A percentile compares a stretch with the other conserved stretches of the same genome.
Evolutionary conservation across 345 rosid species (phyloP).

Genomic region (Eucalyptus curtisii): DNA sequence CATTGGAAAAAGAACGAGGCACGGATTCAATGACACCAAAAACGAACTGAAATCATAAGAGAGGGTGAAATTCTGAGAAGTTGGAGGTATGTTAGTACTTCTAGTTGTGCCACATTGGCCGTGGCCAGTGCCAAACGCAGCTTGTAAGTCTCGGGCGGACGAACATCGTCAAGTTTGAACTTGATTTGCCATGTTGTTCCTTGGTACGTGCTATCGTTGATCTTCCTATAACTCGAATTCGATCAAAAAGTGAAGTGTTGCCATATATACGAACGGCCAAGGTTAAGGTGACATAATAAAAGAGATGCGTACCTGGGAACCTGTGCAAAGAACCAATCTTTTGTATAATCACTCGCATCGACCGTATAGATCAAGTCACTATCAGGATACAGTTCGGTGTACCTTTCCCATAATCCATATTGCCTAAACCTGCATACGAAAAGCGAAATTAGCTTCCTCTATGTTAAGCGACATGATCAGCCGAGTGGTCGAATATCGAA

Average conservation of each 20-base stretch:
- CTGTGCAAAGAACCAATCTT: slow-evolving; percentile 86
- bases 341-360: slow-evolving; percentile 43
- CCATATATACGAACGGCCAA: neutral
- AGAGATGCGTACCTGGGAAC: slow-evolving; percentile 40
- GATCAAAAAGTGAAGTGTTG: neutral
- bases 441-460: neutral
- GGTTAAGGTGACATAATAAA: neutral
- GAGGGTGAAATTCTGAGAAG: neutral
- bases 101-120: slow-evolving; percentile 37
- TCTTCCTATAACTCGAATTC: slow-evolving; percentile 3
- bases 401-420: slow-evolving; percentile 86
- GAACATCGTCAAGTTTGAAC: slow-evolving; percentile 17
- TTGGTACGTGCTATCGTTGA: slow-evolving; percentile 1
- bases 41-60: neutral
- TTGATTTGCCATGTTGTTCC: slow-evolving; percentile 48
- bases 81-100: slow-evolving; percentile 2
- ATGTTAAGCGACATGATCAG: neutral
- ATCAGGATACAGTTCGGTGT: slow-evolving; percentile 47
- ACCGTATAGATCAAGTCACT: slow-evolving; percentile 53
- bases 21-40: neutral
- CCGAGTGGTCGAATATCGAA: neutral
- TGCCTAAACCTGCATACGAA: slow-evolving; percentile 49
- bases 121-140: slow-evolving; percentile 47
- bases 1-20: neutral
- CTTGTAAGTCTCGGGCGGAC: slow-evolving; percentile 13